Evolutionary conservation across 768 basidiomycete genomes (phyloP), one percentile per base, ranked within the genome.

Genomic region (Megacollybia marginata): DNA sequence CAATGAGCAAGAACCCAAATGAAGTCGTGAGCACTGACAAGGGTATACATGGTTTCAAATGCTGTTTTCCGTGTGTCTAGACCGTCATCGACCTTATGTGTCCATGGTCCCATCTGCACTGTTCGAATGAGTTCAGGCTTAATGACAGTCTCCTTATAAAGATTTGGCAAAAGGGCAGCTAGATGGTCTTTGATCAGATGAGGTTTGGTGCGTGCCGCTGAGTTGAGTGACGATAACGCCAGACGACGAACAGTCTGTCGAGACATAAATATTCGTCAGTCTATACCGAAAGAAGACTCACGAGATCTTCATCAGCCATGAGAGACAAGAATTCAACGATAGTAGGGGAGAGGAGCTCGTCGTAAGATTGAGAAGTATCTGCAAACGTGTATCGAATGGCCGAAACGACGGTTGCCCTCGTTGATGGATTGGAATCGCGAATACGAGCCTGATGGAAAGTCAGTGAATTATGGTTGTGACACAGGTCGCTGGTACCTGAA

Each of bases 61-160:
- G 96, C 95, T 0, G 91, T 94, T 75, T 97, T 98, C 51, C 96
- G 83, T 18, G 93, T 85, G 55, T 98, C 95, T 36, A 98, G 74
- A 44, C 96, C 96, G 55, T 98, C 94, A 58, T 99, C 96, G 47
- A 96, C 91, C 63, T 89, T 92, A 68, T 95, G 92, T 23, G 86
- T 89, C 92, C 92, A 96, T 2, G 93, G 92, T 18, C 93, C 92
- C 93, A 96, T 96, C 61, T 92, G 90, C 11, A 96, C 92, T 1
- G 88, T 90, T 31, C 88, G 82, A 60, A 95, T 84, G 51, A 93
- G 80, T 2, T 83, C 76, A 2, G 79, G 74, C 54, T 90, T 92
- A 62, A 93, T 69, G 34, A 75, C 61, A 0, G 94, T 96, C 69
- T 97, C 92, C 34, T 79, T 74, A 67, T 96, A 97, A 23, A 99